These are phyloP conservation scores for Colletotrichum australisinense DNA, from an alignment of 2,329 filamentous ascomycete genomes.

Conservation along the genomic window DNA sequence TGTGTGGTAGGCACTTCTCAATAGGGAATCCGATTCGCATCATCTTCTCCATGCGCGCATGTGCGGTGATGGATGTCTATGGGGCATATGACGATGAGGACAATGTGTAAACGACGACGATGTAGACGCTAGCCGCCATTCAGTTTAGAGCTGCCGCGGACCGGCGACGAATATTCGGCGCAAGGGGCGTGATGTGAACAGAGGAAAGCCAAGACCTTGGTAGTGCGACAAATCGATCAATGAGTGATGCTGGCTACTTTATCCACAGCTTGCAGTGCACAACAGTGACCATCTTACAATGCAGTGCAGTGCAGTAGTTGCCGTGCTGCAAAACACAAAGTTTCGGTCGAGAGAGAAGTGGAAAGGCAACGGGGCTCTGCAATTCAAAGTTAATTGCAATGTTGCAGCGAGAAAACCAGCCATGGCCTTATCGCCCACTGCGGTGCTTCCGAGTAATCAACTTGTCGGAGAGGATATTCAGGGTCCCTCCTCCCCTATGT, in stretches of 20 bases:
- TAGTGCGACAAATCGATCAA: neutral
- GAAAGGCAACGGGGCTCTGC: neutral
- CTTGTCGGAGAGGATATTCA: constrained; percentile 7
- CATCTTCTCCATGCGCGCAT: neutral
- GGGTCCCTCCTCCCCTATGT: constrained; percentile 19
- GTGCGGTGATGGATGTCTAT: constrained; percentile 13
- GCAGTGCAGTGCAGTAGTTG: neutral
- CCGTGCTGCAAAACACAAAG: neutral
- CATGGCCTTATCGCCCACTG: constrained; percentile 23
- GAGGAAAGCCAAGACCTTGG: neutral
- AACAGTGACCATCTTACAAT: neutral
- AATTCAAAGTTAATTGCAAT: constrained; percentile 16
- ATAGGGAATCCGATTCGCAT: neutral
- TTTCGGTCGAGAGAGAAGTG: neutral
- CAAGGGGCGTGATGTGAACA: constrained; percentile 3
- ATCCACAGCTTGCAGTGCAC: neutral
- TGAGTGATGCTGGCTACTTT: neutral
- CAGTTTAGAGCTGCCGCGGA: constrained; percentile 17
- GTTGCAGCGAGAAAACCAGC: constrained; percentile 10
- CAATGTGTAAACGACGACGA: constrained; percentile 1
- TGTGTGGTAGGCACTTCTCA: neutral
- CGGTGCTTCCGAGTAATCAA: constrained; percentile 20
- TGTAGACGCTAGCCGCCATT: constrained; percentile 17
- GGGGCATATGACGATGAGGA: neutral
- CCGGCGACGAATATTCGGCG: neutral